Conservation (phyloP, 1,284 basidiomycete genomes). For the Xerocomus amazonicus region DNA sequence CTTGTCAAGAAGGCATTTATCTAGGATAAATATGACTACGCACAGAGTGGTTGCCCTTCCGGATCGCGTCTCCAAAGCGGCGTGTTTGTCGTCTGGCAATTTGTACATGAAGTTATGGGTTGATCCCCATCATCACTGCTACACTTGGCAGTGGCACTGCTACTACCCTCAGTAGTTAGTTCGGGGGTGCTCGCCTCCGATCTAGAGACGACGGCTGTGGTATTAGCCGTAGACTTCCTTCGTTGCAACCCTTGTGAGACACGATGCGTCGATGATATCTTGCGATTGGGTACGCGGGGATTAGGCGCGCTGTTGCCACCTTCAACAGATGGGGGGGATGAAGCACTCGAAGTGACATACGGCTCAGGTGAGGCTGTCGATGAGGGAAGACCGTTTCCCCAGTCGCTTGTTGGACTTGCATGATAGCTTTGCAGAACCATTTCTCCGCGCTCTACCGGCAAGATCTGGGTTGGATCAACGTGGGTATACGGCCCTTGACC, state of each 20-base stretch:
- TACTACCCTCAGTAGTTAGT: constrained; percentile 33
- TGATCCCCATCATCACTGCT: constrained; percentile 64
- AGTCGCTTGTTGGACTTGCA: constrained; percentile 77
- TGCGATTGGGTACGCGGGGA: constrained; percentile 39
- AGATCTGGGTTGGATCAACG: constrained; percentile 84
- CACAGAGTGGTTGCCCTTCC: constrained; percentile 91
- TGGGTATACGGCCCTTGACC: constrained; percentile 67
- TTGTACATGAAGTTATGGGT: constrained; percentile 82
- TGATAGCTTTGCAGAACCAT: constrained; percentile 53
- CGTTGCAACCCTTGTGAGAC: constrained; percentile 49
- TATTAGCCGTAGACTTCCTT: constrained; percentile 44
- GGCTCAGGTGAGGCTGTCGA: constrained; percentile 76
- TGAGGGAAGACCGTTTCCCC: constrained; percentile 66
- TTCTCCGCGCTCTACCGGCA: constrained; percentile 50
- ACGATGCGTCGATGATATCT: constrained; percentile 60
- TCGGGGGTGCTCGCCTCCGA: constrained; percentile 59
- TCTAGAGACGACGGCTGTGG: constrained; percentile 36
- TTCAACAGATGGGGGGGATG: constrained; percentile 65
- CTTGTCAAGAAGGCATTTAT: constrained; percentile 10
- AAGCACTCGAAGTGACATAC: constrained; percentile 59
- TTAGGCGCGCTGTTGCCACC: constrained; percentile 35
- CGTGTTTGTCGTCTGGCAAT: constrained; percentile 94
- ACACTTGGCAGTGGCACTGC: constrained; percentile 36
- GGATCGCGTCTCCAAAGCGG: constrained; percentile 94
- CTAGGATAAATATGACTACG: constrained; percentile 25